Base-by-base conservation (phyloP, 2,329 filamentous ascomycete species). In the Dactylellina cionopaga region DNA sequence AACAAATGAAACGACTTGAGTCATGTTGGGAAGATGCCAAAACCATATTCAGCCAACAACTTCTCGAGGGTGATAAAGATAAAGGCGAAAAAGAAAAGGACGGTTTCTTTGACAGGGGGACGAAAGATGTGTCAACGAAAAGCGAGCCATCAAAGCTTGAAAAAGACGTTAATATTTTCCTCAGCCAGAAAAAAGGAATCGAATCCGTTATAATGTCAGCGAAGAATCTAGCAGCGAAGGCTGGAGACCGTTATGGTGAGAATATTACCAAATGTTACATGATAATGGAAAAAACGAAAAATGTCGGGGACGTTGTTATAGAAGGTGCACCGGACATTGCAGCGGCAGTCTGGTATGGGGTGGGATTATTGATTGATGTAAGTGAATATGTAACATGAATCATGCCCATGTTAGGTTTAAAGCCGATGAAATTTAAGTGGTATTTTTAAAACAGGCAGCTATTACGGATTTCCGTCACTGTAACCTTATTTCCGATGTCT, bases 11-110 rank as follows among this genome's bases (percentile, higher is more conserved):
- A n/a, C n/a, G n/a, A n/a, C n/a, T n/a, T n/a, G n/a, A n/a, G n/a
- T 47, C 43, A 5, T 47, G 43, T 27, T 47, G 43, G 43, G 11
- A 47, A 17, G 11, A 47, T n/a, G 43, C 43, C 11, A 47, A 47
- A 47, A 47, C 6, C 4, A 6, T 19, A 4, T 47, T 47, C 43
- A 5, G 43, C 7, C 5, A 27, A 7, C 6, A 47, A n/a, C 24
- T 47, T 9, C 5, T 24, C 5, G 43, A 22, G 4, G 43, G 24
- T 47, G 19, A 19, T 11, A 47, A 24, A 19, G 6, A 7, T 11
- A 9, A n/a, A 22, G 24, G 19, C 5, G 19, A 47, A 19, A n/a
- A 47, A 19, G 24, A 22, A 47, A 27, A 47, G 24, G 7, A 47
- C n/a, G n/a, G n/a, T n/a, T n/a, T n/a, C n/a, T n/a, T n/a, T n/a